Evolutionary conservation across 768 basidiomycete species (phyloP).

Genomic region (Hebeloma cylindrosporum): DNA sequence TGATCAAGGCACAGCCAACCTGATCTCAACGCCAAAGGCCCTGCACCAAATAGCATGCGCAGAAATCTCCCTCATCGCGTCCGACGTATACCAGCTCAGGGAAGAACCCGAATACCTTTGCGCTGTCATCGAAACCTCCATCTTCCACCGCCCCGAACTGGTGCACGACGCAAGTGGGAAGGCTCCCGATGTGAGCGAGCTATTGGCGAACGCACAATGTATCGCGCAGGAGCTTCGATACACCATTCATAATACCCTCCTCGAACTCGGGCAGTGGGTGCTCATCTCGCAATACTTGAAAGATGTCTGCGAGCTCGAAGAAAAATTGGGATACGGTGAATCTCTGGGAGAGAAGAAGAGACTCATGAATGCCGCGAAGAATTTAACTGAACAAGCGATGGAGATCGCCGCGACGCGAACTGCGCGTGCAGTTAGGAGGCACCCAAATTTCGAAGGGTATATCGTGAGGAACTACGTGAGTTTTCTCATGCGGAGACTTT

Average conservation of each 20-base stretch:
- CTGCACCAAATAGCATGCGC: slow-evolving; percentile 2
- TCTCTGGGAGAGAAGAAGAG: background rate
- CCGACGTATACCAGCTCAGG: background rate
- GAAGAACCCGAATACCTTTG: background rate
- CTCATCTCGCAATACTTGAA: background rate
- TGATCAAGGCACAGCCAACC: too few species aligned
- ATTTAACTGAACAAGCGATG: slow-evolving; percentile 4
- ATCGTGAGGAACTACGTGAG: background rate
- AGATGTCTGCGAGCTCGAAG: background rate
- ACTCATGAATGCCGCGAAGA: background rate
- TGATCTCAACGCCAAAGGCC: background rate
- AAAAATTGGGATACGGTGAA: background rate
- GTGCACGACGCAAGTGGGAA: slow-evolving; percentile 1
- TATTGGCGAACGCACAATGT: slow-evolving; percentile 1
- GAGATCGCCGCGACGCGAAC: background rate
- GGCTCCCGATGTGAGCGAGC: background rate
- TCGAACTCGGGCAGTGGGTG: slow-evolving; percentile 5
- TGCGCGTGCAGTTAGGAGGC: background rate
- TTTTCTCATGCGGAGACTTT: background rate
- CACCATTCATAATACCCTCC: slow-evolving; percentile 3
- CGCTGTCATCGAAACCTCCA: background rate
- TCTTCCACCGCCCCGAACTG: background rate
- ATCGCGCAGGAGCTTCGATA: slow-evolving; percentile 4
- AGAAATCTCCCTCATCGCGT: slow-evolving; percentile 4
- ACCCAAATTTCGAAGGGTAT: background rate